Conservation (phyloP, 345 rosid genomes). For the Hirschfeldia incana region DNA sequence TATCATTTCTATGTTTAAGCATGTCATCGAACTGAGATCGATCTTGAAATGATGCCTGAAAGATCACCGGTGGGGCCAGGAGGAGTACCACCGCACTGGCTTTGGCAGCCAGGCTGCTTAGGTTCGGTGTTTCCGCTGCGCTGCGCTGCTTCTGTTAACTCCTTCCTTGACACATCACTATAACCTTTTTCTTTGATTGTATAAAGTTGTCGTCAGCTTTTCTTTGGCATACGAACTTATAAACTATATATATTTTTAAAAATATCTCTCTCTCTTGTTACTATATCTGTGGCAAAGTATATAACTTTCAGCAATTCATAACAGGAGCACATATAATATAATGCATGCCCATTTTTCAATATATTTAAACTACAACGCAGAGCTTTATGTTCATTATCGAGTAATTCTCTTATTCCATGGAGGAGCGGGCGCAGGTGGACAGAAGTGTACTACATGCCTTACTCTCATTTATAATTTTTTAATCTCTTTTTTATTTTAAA, state of each 20-base stretch:
- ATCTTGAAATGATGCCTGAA: constrained; percentile 32
- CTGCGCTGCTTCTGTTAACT: no score
- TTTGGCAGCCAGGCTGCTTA: constrained; percentile 53
- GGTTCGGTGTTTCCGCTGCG: constrained; percentile 44
- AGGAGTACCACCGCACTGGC: constrained; percentile 49
- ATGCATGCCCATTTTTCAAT: neutral
- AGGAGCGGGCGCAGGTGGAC: neutral
- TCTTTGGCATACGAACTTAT: neutral
- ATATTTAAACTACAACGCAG: neutral
- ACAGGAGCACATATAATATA: neutral
- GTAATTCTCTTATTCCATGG: neutral
- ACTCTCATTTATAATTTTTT: neutral
- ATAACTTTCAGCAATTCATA: neutral
- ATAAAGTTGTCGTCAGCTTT: neutral
- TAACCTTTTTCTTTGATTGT: neutral
- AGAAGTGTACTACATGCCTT: neutral
- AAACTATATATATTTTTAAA: neutral
- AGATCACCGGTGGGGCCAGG: constrained; percentile 17
- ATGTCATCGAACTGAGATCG: constrained; percentile 48
- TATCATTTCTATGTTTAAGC: constrained; percentile 56
- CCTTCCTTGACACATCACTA: no score
- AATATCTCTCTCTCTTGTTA: neutral
- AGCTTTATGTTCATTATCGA: neutral
- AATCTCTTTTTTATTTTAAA: no score
- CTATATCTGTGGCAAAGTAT: neutral